These are phyloP conservation scores for Salix arbutifolia DNA, from an alignment of 345 rosid genomes.

Conservation along the genomic window DNA sequence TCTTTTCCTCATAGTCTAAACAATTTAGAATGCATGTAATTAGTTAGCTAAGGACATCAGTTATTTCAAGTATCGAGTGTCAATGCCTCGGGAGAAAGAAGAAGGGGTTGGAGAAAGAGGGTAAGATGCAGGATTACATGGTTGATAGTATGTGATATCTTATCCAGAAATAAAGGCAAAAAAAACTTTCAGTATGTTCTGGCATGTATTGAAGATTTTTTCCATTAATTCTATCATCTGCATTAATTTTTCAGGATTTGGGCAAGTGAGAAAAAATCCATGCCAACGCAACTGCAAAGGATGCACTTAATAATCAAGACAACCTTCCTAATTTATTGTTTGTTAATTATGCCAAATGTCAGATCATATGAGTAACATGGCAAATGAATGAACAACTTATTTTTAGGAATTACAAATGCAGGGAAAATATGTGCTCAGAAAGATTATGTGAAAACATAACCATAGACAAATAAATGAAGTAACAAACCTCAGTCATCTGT, in stretches of 20 bases:
- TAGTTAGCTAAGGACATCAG: too few relatives aligned
- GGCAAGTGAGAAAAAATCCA: neutral
- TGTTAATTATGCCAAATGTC: neutral
- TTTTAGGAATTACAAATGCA: neutral
- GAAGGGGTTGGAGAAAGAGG: neutral
- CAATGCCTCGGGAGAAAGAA: neutral
- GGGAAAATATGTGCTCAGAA: neutral
- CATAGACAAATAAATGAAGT: neutral
- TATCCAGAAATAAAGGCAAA: too few relatives aligned
- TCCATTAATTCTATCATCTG: neutral
- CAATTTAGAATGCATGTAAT: neutral
- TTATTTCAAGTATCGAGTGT: neutral
- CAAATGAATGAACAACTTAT: neutral
- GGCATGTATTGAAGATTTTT: neutral
- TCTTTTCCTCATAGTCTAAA: neutral
- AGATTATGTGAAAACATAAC: neutral
- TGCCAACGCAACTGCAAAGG: neutral
- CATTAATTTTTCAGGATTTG: neutral
- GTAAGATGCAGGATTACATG: neutral
- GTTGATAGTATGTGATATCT: neutral
- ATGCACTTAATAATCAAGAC: neutral
- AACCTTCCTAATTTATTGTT: neutral
- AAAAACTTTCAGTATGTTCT: neutral
- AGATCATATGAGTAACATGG: neutral
- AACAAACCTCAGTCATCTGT: slow-evolving; percentile 90